Base-by-base conservation (phyloP, 495 filamentous ascomycete genomes). In the Chaetomium fimeti region DNA sequence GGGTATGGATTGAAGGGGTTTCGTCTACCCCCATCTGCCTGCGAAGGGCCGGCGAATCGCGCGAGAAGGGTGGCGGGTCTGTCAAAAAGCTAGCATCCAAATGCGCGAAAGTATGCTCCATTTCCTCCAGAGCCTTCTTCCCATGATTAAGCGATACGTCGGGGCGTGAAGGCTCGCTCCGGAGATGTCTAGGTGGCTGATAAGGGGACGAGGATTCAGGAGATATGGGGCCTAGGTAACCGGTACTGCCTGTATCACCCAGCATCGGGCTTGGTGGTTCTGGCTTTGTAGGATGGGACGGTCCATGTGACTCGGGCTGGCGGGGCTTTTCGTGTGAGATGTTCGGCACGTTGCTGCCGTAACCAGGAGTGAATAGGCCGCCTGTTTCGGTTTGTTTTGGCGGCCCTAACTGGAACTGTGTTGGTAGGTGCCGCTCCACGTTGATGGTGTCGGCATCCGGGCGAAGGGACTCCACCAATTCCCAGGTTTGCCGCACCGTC, bases 391-490 rank as follows among this genome's bases (percentile, higher is more conserved):
- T 5, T 29, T 63, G 13, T 38, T 69, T 76, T 20, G 74, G 71
- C 3, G 74, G 69, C 16, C 28, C 38, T 12, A 75, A 45, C 20
- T 75, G 74, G 59, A 77, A 77, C 40, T 72, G 66, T 2, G 62
- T 71, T 25, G 69, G 68, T 16, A 75, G 55, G 60, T 77, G 75
- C 4, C 75, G 59, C 59, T 77, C 74, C 29, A 76, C 66, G 55
- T 74, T 73, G 48, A 77, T 70, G 2, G 72, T 71, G 58, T 76
- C 75, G 3, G 70, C 70, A 48, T 74, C 72, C 12, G 68, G 63
- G 8, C 72, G 72, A 20, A 77, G 68, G 1, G 75, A 67, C 22
- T 71, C 71, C 1, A 77, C 60, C 0, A 71, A 63, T 12, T 77
- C 75, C 71, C 71, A 77, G 18, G 65, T 70, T 25, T 71, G 62